Base-by-base conservation (phyloP, 2,329 filamentous ascomycete species). In the Talaromyces marneffei region DNA sequence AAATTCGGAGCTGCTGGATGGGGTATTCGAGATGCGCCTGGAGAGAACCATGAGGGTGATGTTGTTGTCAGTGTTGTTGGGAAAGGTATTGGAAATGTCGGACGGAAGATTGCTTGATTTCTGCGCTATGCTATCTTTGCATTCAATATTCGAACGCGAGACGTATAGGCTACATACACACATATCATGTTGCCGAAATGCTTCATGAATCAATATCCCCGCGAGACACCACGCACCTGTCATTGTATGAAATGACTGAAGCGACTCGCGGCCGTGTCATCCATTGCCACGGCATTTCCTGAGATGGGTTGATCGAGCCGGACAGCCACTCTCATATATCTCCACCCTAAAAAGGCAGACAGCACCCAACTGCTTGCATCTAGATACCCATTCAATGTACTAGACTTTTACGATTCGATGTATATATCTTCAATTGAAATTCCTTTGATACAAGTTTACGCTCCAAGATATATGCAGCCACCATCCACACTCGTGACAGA, bases 11-110 rank as follows among this genome's bases (percentile, higher is more conserved):
- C 90, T 46, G 92, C 89, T 66, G 91, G 88, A 62, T 97, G 93
- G 93, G 93, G 93, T 14, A 79, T 97, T 69, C 83, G 92, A 69
- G 90, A 93, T 66, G 86, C 85, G 12, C 83, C 85, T 27, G 85
- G 85, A 33, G 84, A 88, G 46, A 85, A 85, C 35, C 83, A 81
- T 16, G 75, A 81, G 59, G 80, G 77, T 5, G 90, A 96, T 73
- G 83, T 97, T 57, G 83, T 96, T 63, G 82, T 99, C 68, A 95
- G 91, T 67, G 89, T 99, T 46, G 96, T 97, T 70, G 94, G 94
- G 33, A 87, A 86, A 69, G 94, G 94, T 46, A 90, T 99, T 62
- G 94, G 94, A 31, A 99, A 97, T 73, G 90, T 97, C 54, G 93
- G 93, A 58, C 86, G 92, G 71, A 97, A 97, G 79, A 89, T 97